Evolutionary conservation across 306 rosid species (phyloP), one percentile per base, ranked within the genome.

Genomic region (Corylus heterophylla): DNA sequence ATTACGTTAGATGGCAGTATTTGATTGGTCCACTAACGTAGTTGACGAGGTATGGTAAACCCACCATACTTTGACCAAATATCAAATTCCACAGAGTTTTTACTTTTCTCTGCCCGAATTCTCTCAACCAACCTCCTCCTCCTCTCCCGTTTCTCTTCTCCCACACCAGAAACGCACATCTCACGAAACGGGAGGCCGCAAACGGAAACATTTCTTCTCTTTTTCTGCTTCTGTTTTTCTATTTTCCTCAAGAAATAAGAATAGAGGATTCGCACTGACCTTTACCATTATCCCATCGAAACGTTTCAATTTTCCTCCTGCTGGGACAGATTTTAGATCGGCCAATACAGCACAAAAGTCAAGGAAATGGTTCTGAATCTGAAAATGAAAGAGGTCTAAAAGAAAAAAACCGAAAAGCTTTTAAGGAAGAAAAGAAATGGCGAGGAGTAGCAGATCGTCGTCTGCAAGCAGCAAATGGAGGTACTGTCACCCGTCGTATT

Each of bases 401-500:
- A 63, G 12, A 16, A 66, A 66, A 67, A 25, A 58, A 54, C 55
- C 22, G 10, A 55, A 55, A 55, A n/a, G 62, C 11, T 6, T 14
- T 14, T 2, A 59, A 22, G 25, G 66, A 8, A 25, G 66, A 8
- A 25, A 49, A 49, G 64, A 44, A 25, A 88, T 95, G 99, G 99
- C 92, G 31, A 87, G 98, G 87, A 82, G 76, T 20, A 81, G 78
- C 80, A 90, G 96, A 88, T 89, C 98, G 54, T 83, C 87, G 59
- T 74, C 72, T 42, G n/a, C 82, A 8, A 76, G 87, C 72, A 74
- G 86, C 72, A 86, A 77, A 51, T 90, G 91, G 92, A 91, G 93
- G 80, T 89, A 88, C 54, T 95, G 92, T 31, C 73, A 95, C 56
- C 98, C 98, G 3, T 80, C 91, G 62, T 93, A 95, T 83, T 95